Evolutionary conservation across 345 rosid species (phyloP).

Genomic region (Hibiscus trionum): DNA sequence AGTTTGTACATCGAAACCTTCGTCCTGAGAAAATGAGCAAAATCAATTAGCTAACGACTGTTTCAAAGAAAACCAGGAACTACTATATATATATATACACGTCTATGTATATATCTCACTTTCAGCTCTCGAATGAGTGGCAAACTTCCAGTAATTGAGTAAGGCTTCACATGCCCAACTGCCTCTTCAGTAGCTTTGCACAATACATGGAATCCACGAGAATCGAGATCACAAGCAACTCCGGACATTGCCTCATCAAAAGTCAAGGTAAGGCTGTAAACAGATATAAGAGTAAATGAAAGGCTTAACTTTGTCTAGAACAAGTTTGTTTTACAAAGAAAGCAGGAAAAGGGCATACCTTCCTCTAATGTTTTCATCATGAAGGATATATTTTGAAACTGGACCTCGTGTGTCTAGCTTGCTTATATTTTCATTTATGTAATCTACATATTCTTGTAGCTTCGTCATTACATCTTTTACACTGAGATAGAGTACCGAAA

Average conservation of each 20-base stretch:
- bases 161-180: conserved; percentile 88
- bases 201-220: conserved; percentile 75
- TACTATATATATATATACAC: background rate
- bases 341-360: conserved; percentile 34
- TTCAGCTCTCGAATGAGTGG: conserved; percentile 86
- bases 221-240: conserved; percentile 88
- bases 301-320: conserved; percentile 1
- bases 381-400: conserved; percentile 77
- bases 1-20: conserved; percentile 96
- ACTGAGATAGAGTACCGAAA: conserved; percentile 31
- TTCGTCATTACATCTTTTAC: conserved; percentile 57
- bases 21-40: conserved; percentile 44
- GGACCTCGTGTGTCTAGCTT: conserved; percentile 71
- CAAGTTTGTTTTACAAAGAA: background rate
- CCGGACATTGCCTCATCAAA: conserved; percentile 75
- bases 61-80: background rate
- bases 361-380: conserved; percentile 73
- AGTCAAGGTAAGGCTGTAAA: conserved; percentile 54
- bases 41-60: background rate
- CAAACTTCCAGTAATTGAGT: conserved; percentile 88
- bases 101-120: conserved; percentile 28
- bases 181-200: conserved; percentile 88
- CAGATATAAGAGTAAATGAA: background rate
- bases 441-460: conserved; percentile 74
- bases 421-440: conserved; percentile 68